Conservation (phyloP, 768 basidiomycete genomes). For the Exidia glandulosa region DNA sequence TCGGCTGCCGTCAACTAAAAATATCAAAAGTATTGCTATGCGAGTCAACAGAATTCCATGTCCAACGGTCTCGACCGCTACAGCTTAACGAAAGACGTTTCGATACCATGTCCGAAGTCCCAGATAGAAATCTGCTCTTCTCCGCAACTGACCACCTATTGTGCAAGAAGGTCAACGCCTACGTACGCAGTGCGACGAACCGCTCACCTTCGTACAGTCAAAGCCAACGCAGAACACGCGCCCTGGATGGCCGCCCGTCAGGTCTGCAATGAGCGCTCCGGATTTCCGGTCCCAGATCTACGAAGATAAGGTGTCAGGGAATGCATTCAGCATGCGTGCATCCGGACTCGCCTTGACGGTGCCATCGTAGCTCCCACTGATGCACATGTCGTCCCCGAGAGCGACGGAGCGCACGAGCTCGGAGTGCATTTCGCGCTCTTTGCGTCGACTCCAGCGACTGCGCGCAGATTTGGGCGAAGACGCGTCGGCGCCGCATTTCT, state of each 20-base stretch:
- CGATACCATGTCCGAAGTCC: conserved; percentile 71
- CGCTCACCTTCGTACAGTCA: conserved; percentile 61
- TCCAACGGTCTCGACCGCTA: too few relatives aligned
- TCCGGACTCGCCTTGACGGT: conserved; percentile 55
- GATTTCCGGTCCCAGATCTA: conserved; percentile 76
- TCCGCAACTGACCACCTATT: conserved; percentile 73
- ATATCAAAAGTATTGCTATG: too few relatives aligned
- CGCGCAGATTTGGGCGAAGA: too few relatives aligned
- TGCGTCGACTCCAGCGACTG: too few relatives aligned
- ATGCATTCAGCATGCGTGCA: conserved; percentile 1
- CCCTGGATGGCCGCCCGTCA: conserved; percentile 67
- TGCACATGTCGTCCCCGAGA: conserved; percentile 56
- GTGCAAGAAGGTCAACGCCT: background rate
- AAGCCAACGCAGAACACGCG: conserved; percentile 77
- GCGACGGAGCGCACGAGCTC: conserved; percentile 77
- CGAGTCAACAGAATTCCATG: too few relatives aligned
- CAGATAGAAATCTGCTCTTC: conserved; percentile 71
- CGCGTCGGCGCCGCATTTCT: too few relatives aligned
- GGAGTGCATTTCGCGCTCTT: conserved; percentile 30
- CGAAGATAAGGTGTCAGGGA: too few relatives aligned
- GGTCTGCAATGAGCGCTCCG: conserved; percentile 59
- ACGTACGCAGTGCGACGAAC: background rate
- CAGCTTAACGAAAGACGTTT: conserved; percentile 49
- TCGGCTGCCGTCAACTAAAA: too few relatives aligned
- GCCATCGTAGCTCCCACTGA: conserved; percentile 81